Evolutionary conservation across 2,329 filamentous ascomycete genomes (phyloP).

Genomic region (Fusarium compactum): DNA sequence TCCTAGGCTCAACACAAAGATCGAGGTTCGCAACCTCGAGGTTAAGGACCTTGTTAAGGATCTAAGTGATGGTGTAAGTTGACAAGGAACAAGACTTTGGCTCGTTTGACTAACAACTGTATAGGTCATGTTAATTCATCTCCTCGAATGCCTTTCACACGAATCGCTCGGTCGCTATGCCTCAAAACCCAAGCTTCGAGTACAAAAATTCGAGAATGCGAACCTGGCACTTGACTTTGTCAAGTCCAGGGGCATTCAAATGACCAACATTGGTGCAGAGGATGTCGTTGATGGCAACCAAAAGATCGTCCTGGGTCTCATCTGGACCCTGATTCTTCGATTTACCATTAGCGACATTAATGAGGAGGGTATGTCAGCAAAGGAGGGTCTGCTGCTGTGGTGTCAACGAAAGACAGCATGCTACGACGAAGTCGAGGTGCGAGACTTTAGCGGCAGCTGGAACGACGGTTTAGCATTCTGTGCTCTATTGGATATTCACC

Average conservation of each 20-base stretch:
- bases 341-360: constrained; percentile 99
- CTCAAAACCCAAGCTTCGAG: constrained; percentile 92
- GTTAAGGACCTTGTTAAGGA: constrained; percentile 90
- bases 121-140: constrained; percentile 93
- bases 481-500: constrained; percentile 94
- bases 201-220: constrained; percentile 98
- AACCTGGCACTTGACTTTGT: constrained; percentile 96
- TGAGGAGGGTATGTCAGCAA: constrained; percentile 96
- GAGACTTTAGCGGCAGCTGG: constrained; percentile 96
- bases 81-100: neutral
- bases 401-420: constrained; percentile 98
- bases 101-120: constrained; percentile 1
- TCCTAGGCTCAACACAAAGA: constrained; percentile 91
- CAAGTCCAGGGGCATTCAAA: constrained; percentile 88
- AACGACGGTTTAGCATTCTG: constrained; percentile 98
- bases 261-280: constrained; percentile 98
- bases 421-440: constrained; percentile 95
- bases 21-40: constrained; percentile 80
- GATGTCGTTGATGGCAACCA: constrained; percentile 98
- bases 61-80: constrained; percentile 90
- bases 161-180: constrained; percentile 98
- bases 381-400: constrained; percentile 94
- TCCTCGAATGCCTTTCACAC: constrained; percentile 93
- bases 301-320: constrained; percentile 96
- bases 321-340: constrained; percentile 97